A percentile compares a stretch with the other conserved stretches of the same genome.
Evolutionary conservation across 1,284 basidiomycete genomes (phyloP).

Genomic region (Fistulina hepatica): DNA sequence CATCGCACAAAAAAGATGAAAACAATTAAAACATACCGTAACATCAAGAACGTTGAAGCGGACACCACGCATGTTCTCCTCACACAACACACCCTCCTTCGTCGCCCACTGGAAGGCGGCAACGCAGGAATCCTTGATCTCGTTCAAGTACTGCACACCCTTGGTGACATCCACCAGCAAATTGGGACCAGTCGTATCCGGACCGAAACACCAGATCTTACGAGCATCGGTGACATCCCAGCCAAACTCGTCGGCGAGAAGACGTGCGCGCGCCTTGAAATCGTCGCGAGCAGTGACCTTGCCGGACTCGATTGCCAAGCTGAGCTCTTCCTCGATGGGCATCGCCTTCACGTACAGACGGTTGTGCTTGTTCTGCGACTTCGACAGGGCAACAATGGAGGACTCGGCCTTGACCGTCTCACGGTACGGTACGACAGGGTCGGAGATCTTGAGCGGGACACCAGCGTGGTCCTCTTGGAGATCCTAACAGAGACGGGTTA

Average conservation of each 20-base stretch:
- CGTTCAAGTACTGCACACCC: conserved; percentile 95
- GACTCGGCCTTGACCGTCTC: conserved; percentile 98
- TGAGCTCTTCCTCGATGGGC: conserved; percentile 91
- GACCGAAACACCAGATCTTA: conserved; percentile 99
- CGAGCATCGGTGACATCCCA: conserved; percentile 99
- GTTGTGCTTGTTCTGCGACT: conserved; percentile 99
- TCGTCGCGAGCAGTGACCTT: conserved; percentile 89
- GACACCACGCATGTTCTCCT: conserved; percentile 99
- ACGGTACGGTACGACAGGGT: conserved; percentile 97
- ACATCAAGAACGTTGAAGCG: conserved; percentile 97
- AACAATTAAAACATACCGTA: conserved; percentile 44
- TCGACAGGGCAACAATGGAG: conserved; percentile 92
- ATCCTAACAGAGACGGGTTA: conserved; percentile 41
- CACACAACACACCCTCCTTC: conserved; percentile 93
- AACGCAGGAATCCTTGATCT: conserved; percentile 99
- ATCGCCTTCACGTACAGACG: conserved; percentile 91
- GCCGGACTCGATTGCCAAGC: conserved; percentile 86
- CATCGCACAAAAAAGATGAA: not conserved
- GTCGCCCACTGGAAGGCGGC: conserved; percentile 99
- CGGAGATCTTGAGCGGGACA: conserved; percentile 97
- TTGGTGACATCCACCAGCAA: conserved; percentile 97
- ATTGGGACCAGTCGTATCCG: conserved; percentile 96
- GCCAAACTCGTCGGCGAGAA: conserved; percentile 92
- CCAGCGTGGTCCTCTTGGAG: conserved; percentile 99
- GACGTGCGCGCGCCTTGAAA: conserved; percentile 93